Evolutionary conservation across 2,329 filamentous ascomycete genomes (phyloP), one percentile per base, ranked within the genome.

Genomic region (Pseudocercospora fuligena): DNA sequence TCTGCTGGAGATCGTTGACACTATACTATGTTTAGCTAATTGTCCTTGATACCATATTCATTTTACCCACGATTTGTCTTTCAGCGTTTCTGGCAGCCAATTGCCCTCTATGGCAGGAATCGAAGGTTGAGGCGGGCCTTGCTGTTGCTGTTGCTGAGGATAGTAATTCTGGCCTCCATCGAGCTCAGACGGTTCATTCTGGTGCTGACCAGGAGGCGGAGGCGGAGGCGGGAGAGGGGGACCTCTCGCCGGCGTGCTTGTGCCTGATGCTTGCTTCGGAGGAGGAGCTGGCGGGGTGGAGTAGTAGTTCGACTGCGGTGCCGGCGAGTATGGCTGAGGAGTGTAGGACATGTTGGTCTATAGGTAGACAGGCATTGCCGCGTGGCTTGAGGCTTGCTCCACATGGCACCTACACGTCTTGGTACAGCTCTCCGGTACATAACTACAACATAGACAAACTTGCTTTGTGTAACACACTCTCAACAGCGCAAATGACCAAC

Each of bases 61-160:
- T n/a, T 11, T 14, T 14, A 81, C 87, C 70, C 82, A 96, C 93
- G 92, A 89, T 82, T 95, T 96, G 75, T 95, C 91, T 75, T 91
- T 87, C 1, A 97, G 81, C 12, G 88, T 82, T 67, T 87, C 86
- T 1, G 93, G 93, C 2, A 97, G 84, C 93, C 93, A 97, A 69
- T 89, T 86, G 61, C 91, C 88, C 53, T 80, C 79, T 31, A 78
- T 75, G 14, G 70, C 59, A 3, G 74, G 73, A 4, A 75, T 64
- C 11, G 62, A 51, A 14, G 69, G 53, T 40, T 70, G 62, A n/a
- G 60, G 23, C 49, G 33, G 56, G 14, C 53, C 57, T 23, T 66
- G 70, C 47, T 73, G 69, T 29, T 60, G 53, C n/a, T 64, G 66
- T 27, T 36, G 40, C 33, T 47, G 53, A 25, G 56, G 59, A 49